Evolutionary conservation across 2,329 filamentous ascomycete genomes (phyloP), one percentile per base, ranked within the genome.

Genomic region (Nemania diffusa): DNA sequence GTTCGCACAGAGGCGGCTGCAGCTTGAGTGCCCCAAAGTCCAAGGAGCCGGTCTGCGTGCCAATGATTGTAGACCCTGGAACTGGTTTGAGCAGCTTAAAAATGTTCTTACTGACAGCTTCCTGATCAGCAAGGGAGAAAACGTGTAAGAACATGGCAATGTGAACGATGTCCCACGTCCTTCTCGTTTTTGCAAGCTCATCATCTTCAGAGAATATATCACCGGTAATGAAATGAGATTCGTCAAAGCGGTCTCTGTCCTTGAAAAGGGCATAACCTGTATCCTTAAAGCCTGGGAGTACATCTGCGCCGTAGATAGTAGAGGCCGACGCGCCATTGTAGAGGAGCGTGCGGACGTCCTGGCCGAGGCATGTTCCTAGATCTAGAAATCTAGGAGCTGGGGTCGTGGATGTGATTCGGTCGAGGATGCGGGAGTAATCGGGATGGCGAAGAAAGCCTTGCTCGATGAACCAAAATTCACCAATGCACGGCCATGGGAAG

Each of bases 101-200:
- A 27, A 65, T 56, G 40, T 69, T 69, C 42, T 20, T 46, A 46
- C 60, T 56, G 11, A 27, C 64, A 22, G 40, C 51, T 42, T 68
- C 40, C 46, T 68, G 65, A 8, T 62, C 62, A n/a, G 51, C 50
- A 5, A 65, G 56, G 27, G 62, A 56, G 62, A 68, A 68, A n/a
- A 62, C 1, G 26, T 68, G 65, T 27, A 68, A 34, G 57, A 68
- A 68, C 62, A 65, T 68, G 50, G 62, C 26, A 24, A 68, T 58
- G 32, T 68, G 65, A n/a, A 68, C 44, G 26, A 68, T 65, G 44
- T 65, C 62, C 65, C 65, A 68, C 50, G 51, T 68, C 11, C 65
- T 62, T 50, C 57, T 51, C 26, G 65, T 61, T 52, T 58, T 62
- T 3, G 62, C 62, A 3, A 68, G 65, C 26, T 68, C 62, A 37